Conservation (phyloP, 768 basidiomycete species). For the Podaxis sp. region DNA sequence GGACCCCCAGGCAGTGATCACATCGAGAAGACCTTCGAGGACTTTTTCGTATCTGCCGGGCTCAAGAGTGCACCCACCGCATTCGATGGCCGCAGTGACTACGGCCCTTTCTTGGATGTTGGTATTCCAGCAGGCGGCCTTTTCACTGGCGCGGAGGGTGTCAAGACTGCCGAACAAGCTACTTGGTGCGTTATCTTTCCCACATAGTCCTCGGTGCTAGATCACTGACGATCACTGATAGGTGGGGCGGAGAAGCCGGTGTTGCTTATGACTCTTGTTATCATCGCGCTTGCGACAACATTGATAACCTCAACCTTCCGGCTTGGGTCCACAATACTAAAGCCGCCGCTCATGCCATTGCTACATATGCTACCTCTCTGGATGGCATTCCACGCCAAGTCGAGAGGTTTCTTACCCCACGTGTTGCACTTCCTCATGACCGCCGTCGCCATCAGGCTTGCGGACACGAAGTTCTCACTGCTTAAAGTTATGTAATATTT, state of each 20-base stretch:
- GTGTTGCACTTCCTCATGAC: constrained; percentile 18
- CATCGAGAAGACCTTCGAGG: constrained; percentile 30
- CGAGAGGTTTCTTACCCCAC: constrained; percentile 1
- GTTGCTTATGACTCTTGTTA: constrained; percentile 31
- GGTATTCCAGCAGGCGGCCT: constrained; percentile 32
- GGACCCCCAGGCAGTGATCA: constrained; percentile 31
- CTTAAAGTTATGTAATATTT: not conserved
- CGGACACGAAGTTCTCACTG: constrained; percentile 17
- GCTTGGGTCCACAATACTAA: constrained; percentile 26
- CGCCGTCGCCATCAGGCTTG: constrained; percentile 21
- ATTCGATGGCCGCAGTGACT: constrained; percentile 30
- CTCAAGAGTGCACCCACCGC: constrained; percentile 23
- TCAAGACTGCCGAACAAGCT: constrained; percentile 28
- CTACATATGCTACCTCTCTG: constrained; percentile 27
- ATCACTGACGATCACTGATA: constrained; percentile 2
- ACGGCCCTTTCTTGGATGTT: constrained; percentile 31
- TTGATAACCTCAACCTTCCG: constrained; percentile 26
- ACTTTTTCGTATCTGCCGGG: constrained; percentile 22
- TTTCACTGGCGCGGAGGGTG: constrained; percentile 29
- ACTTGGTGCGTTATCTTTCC: constrained; percentile 18
- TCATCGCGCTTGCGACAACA: constrained; percentile 28
- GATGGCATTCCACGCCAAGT: constrained; percentile 21
- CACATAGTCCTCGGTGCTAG: not conserved
- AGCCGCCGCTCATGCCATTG: constrained; percentile 26
- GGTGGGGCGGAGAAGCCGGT: constrained; percentile 31